Conservation (phyloP, 768 basidiomycete genomes). For the Dioszegia hungarica region DNA sequence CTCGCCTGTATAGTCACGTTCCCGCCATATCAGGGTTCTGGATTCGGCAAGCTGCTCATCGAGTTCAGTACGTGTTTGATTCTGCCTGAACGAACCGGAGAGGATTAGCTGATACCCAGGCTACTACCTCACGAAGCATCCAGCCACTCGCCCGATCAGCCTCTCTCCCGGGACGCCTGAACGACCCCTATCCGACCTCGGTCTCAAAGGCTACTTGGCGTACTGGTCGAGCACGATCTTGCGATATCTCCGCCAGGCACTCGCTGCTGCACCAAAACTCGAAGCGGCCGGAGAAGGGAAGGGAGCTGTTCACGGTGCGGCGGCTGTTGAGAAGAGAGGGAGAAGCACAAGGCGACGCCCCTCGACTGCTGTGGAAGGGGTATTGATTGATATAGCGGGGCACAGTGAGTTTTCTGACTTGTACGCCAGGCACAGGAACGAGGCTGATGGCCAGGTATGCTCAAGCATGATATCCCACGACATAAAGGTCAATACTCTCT, state of each 20-base stretch:
- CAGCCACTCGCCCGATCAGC: constrained; percentile 54
- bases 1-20: constrained; percentile 93
- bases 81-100: not conserved
- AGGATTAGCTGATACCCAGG: constrained; percentile 54
- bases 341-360: not conserved
- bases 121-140: constrained; percentile 70
- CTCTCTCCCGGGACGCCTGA: constrained; percentile 87
- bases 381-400: not conserved
- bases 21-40: constrained; percentile 82
- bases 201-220: constrained; percentile 71
- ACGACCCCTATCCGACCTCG: constrained; percentile 88
- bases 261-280: constrained; percentile 21
- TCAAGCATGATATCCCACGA: not conserved
- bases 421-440: not conserved
- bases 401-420: not conserved
- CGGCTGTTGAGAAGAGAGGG: constrained; percentile 3
- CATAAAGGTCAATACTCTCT: constrained; percentile 29
- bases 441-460: not conserved
- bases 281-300: not conserved
- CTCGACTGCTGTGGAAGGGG: not conserved
- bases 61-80: constrained; percentile 77
- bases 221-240: constrained; percentile 43
- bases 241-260: constrained; percentile 16
- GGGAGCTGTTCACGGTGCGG: not conserved
- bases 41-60: constrained; percentile 92